Evolutionary conservation across 805 yeast species (phyloP), one percentile per base, ranked within the genome.

Genomic region (Myxozyma udenii): DNA sequence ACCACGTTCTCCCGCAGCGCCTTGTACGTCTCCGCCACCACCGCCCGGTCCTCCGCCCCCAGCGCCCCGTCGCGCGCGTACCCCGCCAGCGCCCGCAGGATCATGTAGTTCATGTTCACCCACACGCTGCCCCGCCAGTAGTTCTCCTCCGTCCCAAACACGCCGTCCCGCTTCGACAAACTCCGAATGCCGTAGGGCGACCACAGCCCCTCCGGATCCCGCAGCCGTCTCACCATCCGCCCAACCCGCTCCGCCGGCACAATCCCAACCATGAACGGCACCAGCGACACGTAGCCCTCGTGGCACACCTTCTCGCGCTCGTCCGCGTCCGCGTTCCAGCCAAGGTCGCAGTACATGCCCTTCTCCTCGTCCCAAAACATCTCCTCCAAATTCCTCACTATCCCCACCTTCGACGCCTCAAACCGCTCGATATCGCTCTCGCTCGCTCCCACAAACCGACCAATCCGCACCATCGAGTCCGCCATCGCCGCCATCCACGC

Each of bases 71-170:
- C 41, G 2, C 62, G 66, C 63, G 90, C 91, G 65, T 80, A 70
- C 28, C 72, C 67, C 40, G 32, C 32, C 55, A 93, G 71, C 3
- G 86, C 77, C 47, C 88, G 93, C 39, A 93, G 72, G 3, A 83
- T 74, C 67, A 93, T 71, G 64, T 88, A 91, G 71, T 93, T 93
- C 64, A 93, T 85, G 66, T 89, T 86, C 61, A 89, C 74, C 98
- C 98, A 93, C 24, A 93, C 76, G 18, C 95, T 87, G 0, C 96
- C 93, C 57, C 96, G 78, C 98, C 98, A 93, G 71, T 93, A 93
- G 68, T 91, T 83, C 64, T 93, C 98, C 5, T 77, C 91, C 0
- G 83, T 78, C 49, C 85, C 85, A 69, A 84, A 93, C 52, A 64
- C 71, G 19, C 71, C 71, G 61, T 86, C 90, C 3, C 74, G 61